Percentiles rank a stretch among this genome's conserved stretches.
Evolutionary conservation across 768 basidiomycete species (phyloP).

Genomic region (Infundibulicybe gibba): DNA sequence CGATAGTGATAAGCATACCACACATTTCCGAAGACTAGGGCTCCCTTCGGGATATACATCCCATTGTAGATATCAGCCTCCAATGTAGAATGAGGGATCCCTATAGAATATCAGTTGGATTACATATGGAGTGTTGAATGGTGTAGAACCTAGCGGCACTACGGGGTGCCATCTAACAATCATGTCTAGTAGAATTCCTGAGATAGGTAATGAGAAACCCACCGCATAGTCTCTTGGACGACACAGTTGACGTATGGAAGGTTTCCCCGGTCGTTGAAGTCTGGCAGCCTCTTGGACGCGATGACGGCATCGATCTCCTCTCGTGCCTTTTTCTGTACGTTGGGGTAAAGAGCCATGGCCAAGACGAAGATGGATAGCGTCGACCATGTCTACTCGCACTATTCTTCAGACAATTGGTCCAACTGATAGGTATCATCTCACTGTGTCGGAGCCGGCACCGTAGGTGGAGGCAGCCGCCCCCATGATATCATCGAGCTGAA

Average conservation of each 20-base stretch:
- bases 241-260: neutral
- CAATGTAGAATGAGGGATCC: slow-evolving; percentile 5
- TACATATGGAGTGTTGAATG: neutral
- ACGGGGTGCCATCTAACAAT: neutral
- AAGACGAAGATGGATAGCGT: neutral
- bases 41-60: slow-evolving; percentile 8
- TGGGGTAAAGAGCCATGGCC: neutral
- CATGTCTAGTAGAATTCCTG: neutral
- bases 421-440: neutral
- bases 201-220: neutral
- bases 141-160: neutral
- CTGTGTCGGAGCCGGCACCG: neutral
- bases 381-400: neutral
- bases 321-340: neutral
- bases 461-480: neutral
- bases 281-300: neutral
- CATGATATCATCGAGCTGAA: neutral
- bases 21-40: slow-evolving; percentile 11
- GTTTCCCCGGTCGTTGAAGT: neutral
- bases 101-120: neutral
- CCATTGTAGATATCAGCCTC: slow-evolving; percentile 9
- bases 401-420: neutral
- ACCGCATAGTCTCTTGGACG: neutral
- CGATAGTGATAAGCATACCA: slow-evolving; percentile 2
- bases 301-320: neutral